These are phyloP conservation scores for Colletotrichum tanaceti DNA, from an alignment of 2,329 filamentous ascomycete genomes.

Conservation along the genomic window DNA sequence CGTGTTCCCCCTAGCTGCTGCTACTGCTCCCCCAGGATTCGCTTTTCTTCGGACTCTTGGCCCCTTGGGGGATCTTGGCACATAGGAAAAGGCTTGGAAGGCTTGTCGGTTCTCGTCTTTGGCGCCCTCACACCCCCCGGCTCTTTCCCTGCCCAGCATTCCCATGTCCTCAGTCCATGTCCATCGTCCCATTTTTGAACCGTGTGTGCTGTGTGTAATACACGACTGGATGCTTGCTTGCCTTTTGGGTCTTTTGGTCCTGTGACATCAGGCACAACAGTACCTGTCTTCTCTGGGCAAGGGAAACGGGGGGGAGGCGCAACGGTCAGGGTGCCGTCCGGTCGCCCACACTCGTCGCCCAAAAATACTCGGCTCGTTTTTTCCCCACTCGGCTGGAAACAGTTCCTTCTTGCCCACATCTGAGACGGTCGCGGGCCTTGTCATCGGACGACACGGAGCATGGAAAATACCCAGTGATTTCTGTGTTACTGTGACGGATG, in stretches of 20 bases:
- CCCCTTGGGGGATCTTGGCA: constrained; percentile 9
- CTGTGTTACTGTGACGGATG: too few species aligned
- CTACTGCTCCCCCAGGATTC: constrained; percentile 1
- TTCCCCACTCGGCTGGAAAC: constrained; percentile 29
- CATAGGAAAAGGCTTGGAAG: constrained; percentile 27
- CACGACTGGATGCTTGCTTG: too few species aligned
- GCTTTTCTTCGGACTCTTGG: constrained; percentile 23
- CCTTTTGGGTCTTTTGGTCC: not conserved
- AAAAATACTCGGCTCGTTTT: constrained; percentile 30
- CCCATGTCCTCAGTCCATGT: constrained; percentile 24
- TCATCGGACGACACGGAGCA: constrained; percentile 31
- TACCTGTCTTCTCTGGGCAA: constrained; percentile 16
- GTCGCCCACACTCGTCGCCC: constrained; percentile 18
- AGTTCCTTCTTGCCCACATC: constrained; percentile 21
- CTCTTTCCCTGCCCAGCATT: constrained; percentile 28
- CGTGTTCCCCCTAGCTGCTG: not conserved
- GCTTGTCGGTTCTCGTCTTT: constrained; percentile 25
- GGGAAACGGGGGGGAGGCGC: not conserved
- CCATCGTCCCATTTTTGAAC: constrained; percentile 27
- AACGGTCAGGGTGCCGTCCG: constrained; percentile 11
- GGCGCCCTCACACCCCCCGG: not conserved
- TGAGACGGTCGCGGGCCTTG: constrained; percentile 37
- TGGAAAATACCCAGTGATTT: not conserved
- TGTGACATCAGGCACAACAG: constrained; percentile 26
- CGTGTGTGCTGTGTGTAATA: not conserved